phyloP scores from a whole-genome alignment of 2,329 filamentous ascomycete genomes.

The Trichophyton equinum region DNA sequence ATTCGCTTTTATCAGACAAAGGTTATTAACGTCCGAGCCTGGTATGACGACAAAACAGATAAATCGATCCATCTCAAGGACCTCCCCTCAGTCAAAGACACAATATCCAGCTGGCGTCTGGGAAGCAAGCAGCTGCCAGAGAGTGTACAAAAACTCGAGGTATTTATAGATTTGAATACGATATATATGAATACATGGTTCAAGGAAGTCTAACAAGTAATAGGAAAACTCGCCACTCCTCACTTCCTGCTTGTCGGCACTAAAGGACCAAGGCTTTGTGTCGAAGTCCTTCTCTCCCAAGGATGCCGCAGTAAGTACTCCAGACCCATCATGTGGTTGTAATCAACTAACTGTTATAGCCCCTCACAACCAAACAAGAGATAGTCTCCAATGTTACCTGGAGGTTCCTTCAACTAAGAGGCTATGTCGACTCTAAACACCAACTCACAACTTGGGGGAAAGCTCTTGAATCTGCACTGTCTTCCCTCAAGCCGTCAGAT shows the following conservation, averaged over 20 bases:
- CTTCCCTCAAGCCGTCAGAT: constrained; percentile 44
- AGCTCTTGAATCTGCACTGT: constrained; percentile 58
- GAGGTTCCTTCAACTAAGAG: constrained; percentile 79
- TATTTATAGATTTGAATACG: not conserved
- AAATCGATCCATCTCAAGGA: constrained; percentile 52
- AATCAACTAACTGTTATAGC: constrained; percentile 20
- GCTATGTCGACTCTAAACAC: constrained; percentile 68
- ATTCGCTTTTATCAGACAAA: constrained; percentile 75
- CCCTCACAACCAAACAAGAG: constrained; percentile 53
- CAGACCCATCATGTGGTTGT: not conserved
- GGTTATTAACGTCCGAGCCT: constrained; percentile 63
- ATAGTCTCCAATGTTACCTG: constrained; percentile 65
- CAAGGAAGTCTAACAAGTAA: not conserved
- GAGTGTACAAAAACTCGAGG: constrained; percentile 21
- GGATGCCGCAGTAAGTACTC: constrained; percentile 27
- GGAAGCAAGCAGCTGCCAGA: constrained; percentile 43
- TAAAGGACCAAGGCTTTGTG: constrained; percentile 58
- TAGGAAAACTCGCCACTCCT: constrained; percentile 16
- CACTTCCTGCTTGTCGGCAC: constrained; percentile 44
- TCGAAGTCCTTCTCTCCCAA: constrained; percentile 53
- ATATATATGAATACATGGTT: not conserved
- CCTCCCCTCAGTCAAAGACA: constrained; percentile 40
- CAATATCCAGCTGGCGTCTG: constrained; percentile 59
- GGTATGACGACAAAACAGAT: constrained; percentile 61
- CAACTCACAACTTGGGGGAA: constrained; percentile 73